phyloP scores from a whole-genome alignment of 1,284 basidiomycete species.

The Irpex sp. region DNA sequence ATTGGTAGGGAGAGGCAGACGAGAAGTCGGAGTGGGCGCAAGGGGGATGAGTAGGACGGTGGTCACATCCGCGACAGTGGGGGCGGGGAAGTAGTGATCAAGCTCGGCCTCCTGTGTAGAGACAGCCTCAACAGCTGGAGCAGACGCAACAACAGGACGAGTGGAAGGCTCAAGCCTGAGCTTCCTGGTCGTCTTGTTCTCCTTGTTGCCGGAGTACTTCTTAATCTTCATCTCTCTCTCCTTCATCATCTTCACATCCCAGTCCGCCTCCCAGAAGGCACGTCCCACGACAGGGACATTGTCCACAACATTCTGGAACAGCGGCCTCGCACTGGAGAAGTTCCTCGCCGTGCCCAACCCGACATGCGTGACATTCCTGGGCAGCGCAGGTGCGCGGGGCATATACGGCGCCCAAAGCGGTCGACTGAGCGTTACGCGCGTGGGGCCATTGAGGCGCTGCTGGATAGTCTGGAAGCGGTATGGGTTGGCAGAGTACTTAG shows the following conservation, averaged over 20 bases:
- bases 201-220: conserved; percentile 22
- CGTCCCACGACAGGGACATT: conserved; percentile 68
- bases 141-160: neutral
- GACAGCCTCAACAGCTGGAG: neutral
- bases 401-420: conserved; percentile 43
- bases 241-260: conserved; percentile 48
- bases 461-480: conserved; percentile 27
- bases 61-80: conserved; percentile 39
- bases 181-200: conserved; percentile 19
- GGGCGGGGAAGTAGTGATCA: conserved; percentile 54
- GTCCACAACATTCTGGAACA: conserved; percentile 71
- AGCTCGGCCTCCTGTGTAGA: conserved; percentile 33
- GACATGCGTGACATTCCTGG: conserved; percentile 51
- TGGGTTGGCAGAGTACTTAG: conserved; percentile 24
- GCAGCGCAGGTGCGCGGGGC: conserved; percentile 47
- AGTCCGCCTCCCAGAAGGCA: conserved; percentile 65
- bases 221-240: conserved; percentile 34
- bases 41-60: conserved; percentile 69
- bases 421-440: conserved; percentile 38
- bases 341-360: conserved; percentile 68
- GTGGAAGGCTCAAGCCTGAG: conserved; percentile 20
- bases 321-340: conserved; percentile 62
- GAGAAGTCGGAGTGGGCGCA: conserved; percentile 60
- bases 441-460: conserved; percentile 37
- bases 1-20: conserved; percentile 47